Evolutionary conservation across 2,329 filamentous ascomycete genomes (phyloP).

Genomic region (Teratosphaeriaceae sp.): DNA sequence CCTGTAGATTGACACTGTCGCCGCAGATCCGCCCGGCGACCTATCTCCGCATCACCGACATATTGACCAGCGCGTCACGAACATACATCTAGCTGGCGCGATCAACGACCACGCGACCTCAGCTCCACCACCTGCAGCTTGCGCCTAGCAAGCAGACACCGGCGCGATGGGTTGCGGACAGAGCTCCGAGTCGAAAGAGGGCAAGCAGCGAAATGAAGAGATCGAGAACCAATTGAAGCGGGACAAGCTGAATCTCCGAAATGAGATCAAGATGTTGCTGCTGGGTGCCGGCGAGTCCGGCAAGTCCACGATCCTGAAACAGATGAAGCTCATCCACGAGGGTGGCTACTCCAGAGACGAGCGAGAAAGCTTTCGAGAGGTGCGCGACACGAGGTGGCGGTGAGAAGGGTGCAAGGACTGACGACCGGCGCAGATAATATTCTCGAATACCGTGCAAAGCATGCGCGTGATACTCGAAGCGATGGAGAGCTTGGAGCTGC

Average conservation of each 20-base stretch:
- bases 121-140: too few species aligned
- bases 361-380: conserved; percentile 61
- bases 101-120: too few species aligned
- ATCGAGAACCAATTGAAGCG: conserved; percentile 99
- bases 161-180: conserved; percentile 97
- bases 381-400: conserved; percentile 4
- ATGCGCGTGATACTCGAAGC: conserved; percentile 65
- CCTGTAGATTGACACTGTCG: too few species aligned
- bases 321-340: conserved; percentile 99
- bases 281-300: conserved; percentile 98
- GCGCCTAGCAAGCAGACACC: conserved; percentile 19
- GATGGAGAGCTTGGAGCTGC: conserved; percentile 66
- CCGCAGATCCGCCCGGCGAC: too few species aligned
- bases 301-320: conserved; percentile 90
- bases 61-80: too few species aligned
- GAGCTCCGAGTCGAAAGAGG: conserved; percentile 99
- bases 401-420: conserved; percentile 2
- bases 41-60: too few species aligned
- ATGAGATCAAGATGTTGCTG: conserved; percentile 99
- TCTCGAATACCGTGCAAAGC: conserved; percentile 63
- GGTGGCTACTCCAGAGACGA: conserved; percentile 94
- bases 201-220: conserved; percentile 99
- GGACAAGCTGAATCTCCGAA: conserved; percentile 97
- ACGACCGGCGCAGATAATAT: conserved; percentile 47
- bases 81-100: too few species aligned